These are phyloP conservation scores for Eucalyptus microcorys DNA, from an alignment of 345 rosid species.

Conservation along the genomic window DNA sequence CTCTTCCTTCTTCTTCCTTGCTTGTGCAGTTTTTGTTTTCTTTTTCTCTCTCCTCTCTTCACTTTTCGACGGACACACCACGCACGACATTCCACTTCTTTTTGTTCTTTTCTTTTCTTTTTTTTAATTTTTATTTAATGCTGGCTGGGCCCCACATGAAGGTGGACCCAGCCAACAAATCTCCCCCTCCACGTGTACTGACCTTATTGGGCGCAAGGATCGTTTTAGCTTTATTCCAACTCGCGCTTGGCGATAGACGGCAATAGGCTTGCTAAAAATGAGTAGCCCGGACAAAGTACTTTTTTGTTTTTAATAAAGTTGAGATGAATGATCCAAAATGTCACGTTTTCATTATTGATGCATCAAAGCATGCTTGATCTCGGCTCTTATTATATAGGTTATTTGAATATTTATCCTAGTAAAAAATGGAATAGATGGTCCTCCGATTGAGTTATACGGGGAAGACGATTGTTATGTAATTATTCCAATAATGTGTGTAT, in stretches of 20 bases:
- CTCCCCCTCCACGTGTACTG: background rate
- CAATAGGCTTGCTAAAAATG: background rate
- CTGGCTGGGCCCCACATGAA: too few relatives aligned
- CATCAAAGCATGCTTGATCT: background rate
- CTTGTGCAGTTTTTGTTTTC: too few relatives aligned
- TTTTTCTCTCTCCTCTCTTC: too few relatives aligned
- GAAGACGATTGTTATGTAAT: accelerated
- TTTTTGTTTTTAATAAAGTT: background rate
- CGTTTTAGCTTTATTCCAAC: background rate
- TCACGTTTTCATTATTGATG: background rate
- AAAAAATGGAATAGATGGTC: too few relatives aligned
- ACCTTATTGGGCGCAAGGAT: background rate
- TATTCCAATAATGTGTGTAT: background rate
- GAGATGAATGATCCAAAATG: background rate
- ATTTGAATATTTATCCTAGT: background rate
- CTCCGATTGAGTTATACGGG: background rate
- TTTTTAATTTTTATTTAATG: too few relatives aligned
- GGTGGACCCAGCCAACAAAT: too few relatives aligned
- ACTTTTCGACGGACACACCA: too few relatives aligned
- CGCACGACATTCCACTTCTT: too few relatives aligned
- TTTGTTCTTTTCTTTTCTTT: too few relatives aligned
- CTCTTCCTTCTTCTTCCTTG: too few relatives aligned
- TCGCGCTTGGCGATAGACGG: background rate
- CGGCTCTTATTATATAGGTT: background rate
- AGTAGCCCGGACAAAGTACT: background rate